A percentile compares a stretch with the other conserved stretches of the same genome.
phyloP scores from a whole-genome alignment of 148 eudicot genomes.

The Linanthus parryae region DNA sequence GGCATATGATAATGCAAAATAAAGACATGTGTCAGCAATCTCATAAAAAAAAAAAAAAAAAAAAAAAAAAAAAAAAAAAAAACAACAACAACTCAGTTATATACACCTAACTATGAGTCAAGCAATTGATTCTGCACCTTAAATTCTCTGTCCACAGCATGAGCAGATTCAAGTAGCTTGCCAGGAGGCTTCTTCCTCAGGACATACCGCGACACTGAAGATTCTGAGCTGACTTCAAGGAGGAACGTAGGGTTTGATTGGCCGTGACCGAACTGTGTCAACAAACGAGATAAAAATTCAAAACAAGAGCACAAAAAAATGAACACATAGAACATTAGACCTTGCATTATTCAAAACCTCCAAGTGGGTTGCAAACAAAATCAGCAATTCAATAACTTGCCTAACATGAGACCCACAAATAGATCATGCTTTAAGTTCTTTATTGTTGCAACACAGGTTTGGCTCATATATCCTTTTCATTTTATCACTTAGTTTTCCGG shows the following conservation, averaged over 20 bases:
- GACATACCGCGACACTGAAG: slow-evolving; percentile 53
- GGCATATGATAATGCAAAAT: too few relatives aligned
- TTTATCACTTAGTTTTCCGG: too few relatives aligned
- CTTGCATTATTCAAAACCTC: background rate
- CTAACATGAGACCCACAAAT: too few relatives aligned
- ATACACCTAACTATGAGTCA: background rate
- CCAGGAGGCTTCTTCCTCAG: slow-evolving; percentile 91
- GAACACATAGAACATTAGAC: background rate
- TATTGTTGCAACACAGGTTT: too few relatives aligned
- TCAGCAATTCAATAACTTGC: too few relatives aligned
- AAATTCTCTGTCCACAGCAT: slow-evolving; percentile 96
- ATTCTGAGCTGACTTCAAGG: slow-evolving; percentile 46
- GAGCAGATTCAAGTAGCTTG: slow-evolving; percentile 80
- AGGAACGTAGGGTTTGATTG: slow-evolving; percentile 94
- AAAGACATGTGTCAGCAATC: too few relatives aligned
- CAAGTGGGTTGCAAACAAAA: background rate
- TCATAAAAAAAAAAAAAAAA: too few relatives aligned
- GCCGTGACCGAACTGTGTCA: slow-evolving; percentile 87
- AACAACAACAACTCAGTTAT: too few relatives aligned
- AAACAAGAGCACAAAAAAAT: slow-evolving; percentile 7
- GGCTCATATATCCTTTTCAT: too few relatives aligned
- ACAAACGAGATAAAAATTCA: slow-evolving; percentile 1
- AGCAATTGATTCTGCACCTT: slow-evolving; percentile 30
- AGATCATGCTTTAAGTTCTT: too few relatives aligned
- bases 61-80: too few relatives aligned